These are phyloP conservation scores for Castanea mollissima DNA, from an alignment of 306 rosid genomes.

Conservation along the genomic window DNA sequence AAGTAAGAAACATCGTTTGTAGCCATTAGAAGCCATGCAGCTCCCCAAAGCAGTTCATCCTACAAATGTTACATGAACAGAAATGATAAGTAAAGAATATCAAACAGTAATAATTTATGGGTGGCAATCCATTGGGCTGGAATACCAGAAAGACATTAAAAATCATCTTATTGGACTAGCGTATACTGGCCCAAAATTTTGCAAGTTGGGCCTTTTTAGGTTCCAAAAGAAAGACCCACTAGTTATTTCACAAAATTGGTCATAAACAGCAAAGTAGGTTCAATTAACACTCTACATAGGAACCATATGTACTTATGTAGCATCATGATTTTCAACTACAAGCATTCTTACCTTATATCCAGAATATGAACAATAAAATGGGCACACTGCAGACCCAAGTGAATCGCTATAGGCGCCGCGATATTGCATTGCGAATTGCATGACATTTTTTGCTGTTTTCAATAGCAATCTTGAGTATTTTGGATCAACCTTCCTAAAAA, in stretches of 20 bases:
- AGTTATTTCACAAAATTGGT: too few species aligned
- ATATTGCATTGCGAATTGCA: constrained; percentile 66
- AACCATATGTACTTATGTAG: too few species aligned
- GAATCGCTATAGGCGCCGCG: constrained; percentile 78
- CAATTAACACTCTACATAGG: too few species aligned
- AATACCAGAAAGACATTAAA: too few species aligned
- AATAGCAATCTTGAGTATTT: constrained; percentile 56
- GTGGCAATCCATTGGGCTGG: too few species aligned
- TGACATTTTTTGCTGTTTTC: constrained; percentile 61
- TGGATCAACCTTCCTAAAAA: constrained; percentile 63
- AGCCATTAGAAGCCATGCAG: constrained; percentile 88
- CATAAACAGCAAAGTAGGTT: too few species aligned
- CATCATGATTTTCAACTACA: too few species aligned
- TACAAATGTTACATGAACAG: constrained; percentile 5
- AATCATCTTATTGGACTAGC: too few species aligned
- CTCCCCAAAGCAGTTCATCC: constrained; percentile 97
- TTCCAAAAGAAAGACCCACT: too few species aligned
- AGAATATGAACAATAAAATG: constrained; percentile 96
- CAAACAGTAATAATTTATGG: too few species aligned
- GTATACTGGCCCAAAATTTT: too few species aligned
- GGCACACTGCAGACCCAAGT: constrained; percentile 81
- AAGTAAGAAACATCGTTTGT: constrained; percentile 59
- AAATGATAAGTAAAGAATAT: neutral
- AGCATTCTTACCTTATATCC: constrained; percentile 62
- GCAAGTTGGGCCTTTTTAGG: too few species aligned